These are phyloP conservation scores for Phytophthora hybrid DNA, from an alignment of 352 stramenopile genomes.

Conservation along the genomic window DNA sequence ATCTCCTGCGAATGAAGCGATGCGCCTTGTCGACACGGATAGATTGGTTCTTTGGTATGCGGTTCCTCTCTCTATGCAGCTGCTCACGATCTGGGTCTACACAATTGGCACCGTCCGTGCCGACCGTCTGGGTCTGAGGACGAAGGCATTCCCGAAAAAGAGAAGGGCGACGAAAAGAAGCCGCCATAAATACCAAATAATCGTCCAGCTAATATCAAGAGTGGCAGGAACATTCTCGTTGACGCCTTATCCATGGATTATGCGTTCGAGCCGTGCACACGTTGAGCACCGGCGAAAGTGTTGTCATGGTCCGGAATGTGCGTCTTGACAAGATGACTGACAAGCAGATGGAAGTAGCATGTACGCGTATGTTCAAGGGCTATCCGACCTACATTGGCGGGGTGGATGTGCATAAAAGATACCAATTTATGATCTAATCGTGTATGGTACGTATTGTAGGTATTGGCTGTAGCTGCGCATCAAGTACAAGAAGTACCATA, in stretches of 20 bases:
- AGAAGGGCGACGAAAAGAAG: not conserved
- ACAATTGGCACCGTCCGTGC: not conserved
- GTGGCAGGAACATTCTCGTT: not conserved
- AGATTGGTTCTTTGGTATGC: not conserved
- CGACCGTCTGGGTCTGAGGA: not conserved
- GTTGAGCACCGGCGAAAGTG: not conserved
- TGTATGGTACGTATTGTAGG: not conserved
- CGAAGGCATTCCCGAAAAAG: not conserved
- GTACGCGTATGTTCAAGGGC: not conserved
- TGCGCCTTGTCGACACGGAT: not conserved
- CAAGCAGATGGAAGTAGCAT: not conserved
- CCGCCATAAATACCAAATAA: not conserved
- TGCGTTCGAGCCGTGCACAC: not conserved
- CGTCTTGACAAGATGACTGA: not conserved
- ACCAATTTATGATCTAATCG: too few relatives aligned
- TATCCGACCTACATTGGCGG: too few relatives aligned
- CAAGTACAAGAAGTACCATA: slow-evolving; percentile 3
- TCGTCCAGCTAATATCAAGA: not conserved
- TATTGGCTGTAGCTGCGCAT: not conserved
- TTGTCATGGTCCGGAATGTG: not conserved
- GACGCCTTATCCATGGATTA: not conserved
- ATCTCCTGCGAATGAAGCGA: not conserved
- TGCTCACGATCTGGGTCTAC: not conserved
- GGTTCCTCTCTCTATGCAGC: not conserved
- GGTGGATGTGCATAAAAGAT: too few relatives aligned